phyloP scores from a whole-genome alignment of 1,284 basidiomycete genomes.

The Pyrrhoderma lamaoense region DNA sequence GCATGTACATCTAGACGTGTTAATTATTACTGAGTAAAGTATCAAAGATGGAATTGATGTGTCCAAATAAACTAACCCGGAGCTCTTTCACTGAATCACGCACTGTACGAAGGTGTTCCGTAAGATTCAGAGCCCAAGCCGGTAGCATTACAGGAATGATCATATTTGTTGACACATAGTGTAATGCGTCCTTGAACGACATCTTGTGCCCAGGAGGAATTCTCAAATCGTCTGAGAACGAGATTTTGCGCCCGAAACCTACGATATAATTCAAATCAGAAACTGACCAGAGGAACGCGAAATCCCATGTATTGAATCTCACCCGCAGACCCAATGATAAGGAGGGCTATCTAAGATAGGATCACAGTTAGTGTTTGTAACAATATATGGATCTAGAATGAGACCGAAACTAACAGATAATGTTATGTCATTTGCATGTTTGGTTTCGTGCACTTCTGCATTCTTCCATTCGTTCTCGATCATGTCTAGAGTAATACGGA shows the following conservation, averaged over 20 bases:
- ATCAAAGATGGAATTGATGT: neutral
- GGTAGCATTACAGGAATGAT: conserved; percentile 14
- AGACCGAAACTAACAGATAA: conserved; percentile 26
- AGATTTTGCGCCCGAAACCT: conserved; percentile 34
- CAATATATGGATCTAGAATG: conserved; percentile 22
- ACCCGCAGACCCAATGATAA: conserved; percentile 36
- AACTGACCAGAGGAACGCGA: conserved; percentile 31
- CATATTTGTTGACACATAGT: conserved; percentile 20
- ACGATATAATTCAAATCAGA: conserved; percentile 23
- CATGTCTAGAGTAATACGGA: conserved; percentile 38
- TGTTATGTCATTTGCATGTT: conserved; percentile 24
- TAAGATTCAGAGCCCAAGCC: conserved; percentile 12
- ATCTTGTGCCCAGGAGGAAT: conserved; percentile 19
- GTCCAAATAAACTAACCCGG: conserved; percentile 6
- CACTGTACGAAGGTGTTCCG: conserved; percentile 5
- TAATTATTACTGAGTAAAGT: neutral
- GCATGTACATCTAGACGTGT: conserved; percentile 13
- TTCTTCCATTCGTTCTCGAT: conserved; percentile 30
- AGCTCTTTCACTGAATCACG: conserved; percentile 11
- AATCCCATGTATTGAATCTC: conserved; percentile 22
- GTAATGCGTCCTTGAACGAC: conserved; percentile 23
- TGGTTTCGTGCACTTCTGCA: conserved; percentile 22
- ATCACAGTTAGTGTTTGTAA: neutral
- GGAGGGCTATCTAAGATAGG: conserved; percentile 15
- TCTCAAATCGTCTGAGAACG: conserved; percentile 15